Evolutionary conservation across 2,329 filamentous ascomycete genomes (phyloP), one percentile per base, ranked within the genome.

Genomic region (Beauveria varroae): DNA sequence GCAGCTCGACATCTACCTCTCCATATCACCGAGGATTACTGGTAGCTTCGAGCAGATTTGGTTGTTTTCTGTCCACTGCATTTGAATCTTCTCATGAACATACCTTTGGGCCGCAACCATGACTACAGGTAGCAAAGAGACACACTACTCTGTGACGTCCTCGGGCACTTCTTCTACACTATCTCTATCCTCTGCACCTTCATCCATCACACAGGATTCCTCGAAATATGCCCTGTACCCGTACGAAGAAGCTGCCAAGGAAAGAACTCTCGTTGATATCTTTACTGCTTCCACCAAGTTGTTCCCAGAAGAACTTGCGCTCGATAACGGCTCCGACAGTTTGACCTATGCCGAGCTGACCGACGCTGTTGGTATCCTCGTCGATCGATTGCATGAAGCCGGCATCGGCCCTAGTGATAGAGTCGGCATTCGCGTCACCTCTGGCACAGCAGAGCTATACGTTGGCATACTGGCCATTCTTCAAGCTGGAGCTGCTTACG

Each of bases 191-290:
- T 40, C 58, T 28, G 18, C 28, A 28, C 28, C 58, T 2, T 60
- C 49, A 18, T 44, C 26, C 49, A 40, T 49, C 20, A 28, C 50
- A n/a, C 50, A 40, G 3, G n/a, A 41, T 2, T 47, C 41, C 2
- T 34, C 37, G 6, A 30, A 50, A 6, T 28, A 18, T 41, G 58
- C 58, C 28, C 41, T 60, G 8, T 60, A 60, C 50, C 58, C 50
- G 2, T 54, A 54, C 30, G 50, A 60, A 18, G 58, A 60, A 30
- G 28, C 58, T 20, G 58, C 58, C 4, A 20, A 16, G 5, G 50
- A 26, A 16, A 62, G 65, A 9, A 67, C 66, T 10, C 65, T 67
- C 22, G 56, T 67, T 30, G 66, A 66, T 20, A 66, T 67, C 22
- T 56, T 67, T 9, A 57, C 61, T 9, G 51, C 47, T 24, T 63